phyloP scores from a whole-genome alignment of 2,329 filamentous ascomycete species.

The Hypoxylon sp. region DNA sequence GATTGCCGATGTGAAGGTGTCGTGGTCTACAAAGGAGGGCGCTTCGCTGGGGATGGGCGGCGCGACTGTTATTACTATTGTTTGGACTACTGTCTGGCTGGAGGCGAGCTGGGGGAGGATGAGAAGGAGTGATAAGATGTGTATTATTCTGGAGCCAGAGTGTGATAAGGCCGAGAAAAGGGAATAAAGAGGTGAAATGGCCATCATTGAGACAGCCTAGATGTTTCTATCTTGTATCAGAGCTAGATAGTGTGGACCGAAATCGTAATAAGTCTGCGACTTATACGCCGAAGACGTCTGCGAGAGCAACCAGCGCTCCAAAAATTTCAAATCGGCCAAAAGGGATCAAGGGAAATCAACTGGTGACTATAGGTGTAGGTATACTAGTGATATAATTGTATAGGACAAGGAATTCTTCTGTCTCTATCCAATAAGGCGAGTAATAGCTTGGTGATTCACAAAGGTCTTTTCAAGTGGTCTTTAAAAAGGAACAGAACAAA shows the following conservation, averaged over 20 bases:
- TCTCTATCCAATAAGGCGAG: conserved; percentile 13
- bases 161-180: conserved; percentile 2
- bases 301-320: conserved; percentile 18
- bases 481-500: conserved; percentile 17
- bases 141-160: conserved; percentile 8
- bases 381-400: conserved; percentile 12
- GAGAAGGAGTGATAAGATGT: conserved; percentile 32
- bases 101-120: conserved; percentile 7
- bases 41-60: conserved; percentile 47
- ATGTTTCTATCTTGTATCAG: conserved; percentile 6
- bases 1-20: conserved; percentile 66
- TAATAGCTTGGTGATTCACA: conserved; percentile 33
- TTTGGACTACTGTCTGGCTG: conserved; percentile 53
- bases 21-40: conserved; percentile 55
- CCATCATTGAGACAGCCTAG: conserved; percentile 3
- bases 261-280: conserved; percentile 1
- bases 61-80: conserved; percentile 47
- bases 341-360: neutral
- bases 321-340: neutral
- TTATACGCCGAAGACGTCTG: conserved; percentile 1
- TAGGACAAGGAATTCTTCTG: conserved; percentile 24
- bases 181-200: neutral
- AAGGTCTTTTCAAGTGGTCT: conserved; percentile 21
- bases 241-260: neutral
- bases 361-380: conserved; percentile 4